phyloP scores from a whole-genome alignment of 2,329 filamentous ascomycete genomes.

The Zymoseptoria brevis region DNA sequence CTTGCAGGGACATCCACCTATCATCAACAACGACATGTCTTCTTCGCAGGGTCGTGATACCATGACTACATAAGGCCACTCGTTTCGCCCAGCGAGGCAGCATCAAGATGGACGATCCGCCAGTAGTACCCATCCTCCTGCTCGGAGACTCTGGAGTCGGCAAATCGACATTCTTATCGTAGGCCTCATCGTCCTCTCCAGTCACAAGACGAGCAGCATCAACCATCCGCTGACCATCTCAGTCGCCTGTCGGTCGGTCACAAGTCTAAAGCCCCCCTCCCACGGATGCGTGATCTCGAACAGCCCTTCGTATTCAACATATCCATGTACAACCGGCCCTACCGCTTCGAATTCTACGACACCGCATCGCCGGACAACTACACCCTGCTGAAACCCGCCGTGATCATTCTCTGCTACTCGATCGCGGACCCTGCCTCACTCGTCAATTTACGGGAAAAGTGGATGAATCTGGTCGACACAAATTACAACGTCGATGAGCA shows the following conservation, averaged over 20 bases:
- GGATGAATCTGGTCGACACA: slow-evolving; percentile 38
- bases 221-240: slow-evolving; percentile 4
- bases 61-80: not conserved
- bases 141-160: slow-evolving; percentile 53
- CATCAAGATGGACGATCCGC: slow-evolving; percentile 16
- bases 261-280: slow-evolving; percentile 28
- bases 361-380: slow-evolving; percentile 51
- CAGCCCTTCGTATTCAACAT: slow-evolving; percentile 55
- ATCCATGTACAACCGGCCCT: slow-evolving; percentile 47
- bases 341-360: slow-evolving; percentile 50
- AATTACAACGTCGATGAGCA: slow-evolving; percentile 47
- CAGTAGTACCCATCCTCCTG: slow-evolving; percentile 45
- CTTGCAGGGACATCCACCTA: not conserved
- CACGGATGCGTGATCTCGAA: slow-evolving; percentile 45
- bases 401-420: slow-evolving; percentile 53
- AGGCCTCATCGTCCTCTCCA: slow-evolving; percentile 33
- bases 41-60: not conserved
- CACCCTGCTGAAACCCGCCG: slow-evolving; percentile 45
- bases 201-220: not conserved
- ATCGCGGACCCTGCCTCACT: slow-evolving; percentile 48
- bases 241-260: slow-evolving; percentile 28
- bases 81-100: not conserved
- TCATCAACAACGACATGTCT: not conserved
- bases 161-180: slow-evolving; percentile 57
- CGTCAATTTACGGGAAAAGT: slow-evolving; percentile 37